Evolutionary conservation across 1,284 basidiomycete genomes (phyloP).

Genomic region (Cerrena zonata): DNA sequence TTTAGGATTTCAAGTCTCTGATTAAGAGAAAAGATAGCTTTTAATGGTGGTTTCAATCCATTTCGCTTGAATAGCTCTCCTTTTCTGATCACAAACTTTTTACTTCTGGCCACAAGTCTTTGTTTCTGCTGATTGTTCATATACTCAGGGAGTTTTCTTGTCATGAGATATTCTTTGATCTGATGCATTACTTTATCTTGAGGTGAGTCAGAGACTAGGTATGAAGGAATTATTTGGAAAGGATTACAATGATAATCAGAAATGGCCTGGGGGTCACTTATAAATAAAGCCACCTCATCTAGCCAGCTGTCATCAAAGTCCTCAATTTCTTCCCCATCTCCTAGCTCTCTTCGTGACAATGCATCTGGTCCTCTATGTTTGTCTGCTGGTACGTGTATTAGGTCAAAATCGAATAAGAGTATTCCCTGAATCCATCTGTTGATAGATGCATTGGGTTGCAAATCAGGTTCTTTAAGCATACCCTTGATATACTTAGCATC

Average conservation of each 20-base stretch:
- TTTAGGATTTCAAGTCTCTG: conserved; percentile 4
- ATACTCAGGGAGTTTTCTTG: not conserved
- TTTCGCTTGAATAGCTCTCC: not conserved
- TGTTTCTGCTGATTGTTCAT: not conserved
- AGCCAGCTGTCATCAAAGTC: conserved; percentile 22
- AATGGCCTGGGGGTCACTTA: not conserved
- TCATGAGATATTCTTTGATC: conserved; percentile 9
- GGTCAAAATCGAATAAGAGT: conserved; percentile 32
- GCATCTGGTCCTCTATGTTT: conserved; percentile 25
- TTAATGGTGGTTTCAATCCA: not conserved
- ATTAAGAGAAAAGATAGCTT: conserved; percentile 2
- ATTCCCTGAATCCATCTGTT: conserved; percentile 37
- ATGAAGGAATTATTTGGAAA: conserved; percentile 6
- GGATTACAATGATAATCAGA: not conserved
- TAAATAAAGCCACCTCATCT: conserved; percentile 14
- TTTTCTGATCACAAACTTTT: not conserved
- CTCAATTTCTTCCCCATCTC: conserved; percentile 16
- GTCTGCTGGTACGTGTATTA: conserved; percentile 31
- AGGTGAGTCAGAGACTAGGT: not conserved
- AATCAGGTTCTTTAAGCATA: conserved; percentile 33
- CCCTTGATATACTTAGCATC: conserved; percentile 34
- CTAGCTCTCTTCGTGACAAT: conserved; percentile 21
- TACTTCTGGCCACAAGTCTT: not conserved
- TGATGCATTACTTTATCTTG: conserved; percentile 8
- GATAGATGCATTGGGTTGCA: conserved; percentile 33